phyloP scores from a whole-genome alignment of 306 rosid genomes.

The Potentilla sterilis region DNA sequence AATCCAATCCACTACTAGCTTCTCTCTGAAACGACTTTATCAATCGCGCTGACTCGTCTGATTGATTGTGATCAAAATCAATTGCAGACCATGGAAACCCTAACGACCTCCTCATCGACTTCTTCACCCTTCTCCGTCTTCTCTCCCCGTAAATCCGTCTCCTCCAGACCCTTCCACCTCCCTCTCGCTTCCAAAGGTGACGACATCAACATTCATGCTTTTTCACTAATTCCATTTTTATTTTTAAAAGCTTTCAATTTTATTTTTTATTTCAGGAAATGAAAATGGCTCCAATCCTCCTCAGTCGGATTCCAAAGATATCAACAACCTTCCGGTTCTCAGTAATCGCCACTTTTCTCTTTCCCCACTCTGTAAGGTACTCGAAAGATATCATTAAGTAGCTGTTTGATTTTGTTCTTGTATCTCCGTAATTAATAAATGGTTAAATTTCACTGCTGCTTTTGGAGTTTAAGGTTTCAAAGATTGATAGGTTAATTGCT shows the following conservation, averaged over 20 bases:
- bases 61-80: neutral
- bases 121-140: slow-evolving; percentile 47
- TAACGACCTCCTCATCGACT: slow-evolving; percentile 40
- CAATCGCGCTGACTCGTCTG: no score
- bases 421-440: no score
- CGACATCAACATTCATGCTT: no score
- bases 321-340: slow-evolving; percentile 48
- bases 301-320: slow-evolving; percentile 47
- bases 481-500: neutral
- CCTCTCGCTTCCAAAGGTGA: slow-evolving; percentile 60
- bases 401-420: neutral
- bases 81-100: slow-evolving; percentile 48
- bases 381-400: no score
- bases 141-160: slow-evolving; percentile 28
- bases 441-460: neutral
- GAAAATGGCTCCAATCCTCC: slow-evolving; percentile 42
- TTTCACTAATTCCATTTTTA: neutral
- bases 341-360: slow-evolving; percentile 60
- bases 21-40: no score
- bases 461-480: neutral
- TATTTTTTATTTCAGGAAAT: slow-evolving; percentile 43
- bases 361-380: slow-evolving; percentile 77
- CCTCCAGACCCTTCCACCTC: slow-evolving; percentile 37
- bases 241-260: neutral
- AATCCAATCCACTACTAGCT: no score